Evolutionary conservation across 2,329 filamentous ascomycete genomes (phyloP), one percentile per base, ranked within the genome.

Genomic region (Sporothrix sp.): DNA sequence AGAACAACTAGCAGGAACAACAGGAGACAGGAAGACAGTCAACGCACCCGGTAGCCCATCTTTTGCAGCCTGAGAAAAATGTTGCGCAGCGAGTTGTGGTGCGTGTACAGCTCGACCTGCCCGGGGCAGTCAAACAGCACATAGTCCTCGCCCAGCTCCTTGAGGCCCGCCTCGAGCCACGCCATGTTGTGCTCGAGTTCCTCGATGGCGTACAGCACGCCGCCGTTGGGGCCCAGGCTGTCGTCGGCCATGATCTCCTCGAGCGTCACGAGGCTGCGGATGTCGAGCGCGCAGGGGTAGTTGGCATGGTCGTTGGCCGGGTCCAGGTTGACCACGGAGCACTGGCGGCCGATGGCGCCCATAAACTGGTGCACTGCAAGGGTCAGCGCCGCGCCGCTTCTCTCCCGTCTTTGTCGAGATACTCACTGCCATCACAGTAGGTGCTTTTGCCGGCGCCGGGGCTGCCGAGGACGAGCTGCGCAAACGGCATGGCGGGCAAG

Each of bases 171-270:
- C 61, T 90, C 85, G 13, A 98, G 69, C 89, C 90, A 98, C 57
- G 94, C 89, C 56, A 91, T 81, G 64, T 97, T 97, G 60, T 91
- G 77, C 63, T 98, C 93, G 37, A 98, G 72, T 68, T 97, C 91
- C 64, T 98, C 93, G 16, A 98, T 79, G 2, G 93, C 93, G 68
- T 95, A 98, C 1, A 98, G 66, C 2, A 96, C 82, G 10, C 86
- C 90, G 1, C 93, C 93, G 59, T 98, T 98, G 0, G 93, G 93
- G 0, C 93, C 93, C 0, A 98, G 71, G 51, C 84, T 79, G 62
- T 97, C 90, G 54, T 91, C 85, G 40, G 82, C 78, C 93, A 98
- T 98, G 53, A 97, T 86, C 55, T 95, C 88, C 59, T 98, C 93
- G 8, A 98, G 74, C 8, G 88, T 94, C 32, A 97, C 81, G 1